Conservation (phyloP, 2,329 filamentous ascomycete species). For the Biscogniauxia mediterranea region DNA sequence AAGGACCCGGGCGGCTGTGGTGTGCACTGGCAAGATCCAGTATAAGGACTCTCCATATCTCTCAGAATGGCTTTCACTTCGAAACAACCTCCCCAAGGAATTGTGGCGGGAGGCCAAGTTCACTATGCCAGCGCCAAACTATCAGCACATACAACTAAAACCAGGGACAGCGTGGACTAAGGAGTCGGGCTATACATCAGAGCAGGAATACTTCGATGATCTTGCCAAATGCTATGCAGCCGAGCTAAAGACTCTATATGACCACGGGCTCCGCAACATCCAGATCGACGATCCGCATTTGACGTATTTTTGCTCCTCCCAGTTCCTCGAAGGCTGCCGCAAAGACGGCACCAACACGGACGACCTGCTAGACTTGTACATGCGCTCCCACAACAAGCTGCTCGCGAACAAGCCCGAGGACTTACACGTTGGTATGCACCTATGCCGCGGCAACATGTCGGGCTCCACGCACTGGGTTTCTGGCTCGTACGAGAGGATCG, state of each 20-base stretch:
- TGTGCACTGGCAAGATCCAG: constrained; percentile 37
- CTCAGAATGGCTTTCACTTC: constrained; percentile 39
- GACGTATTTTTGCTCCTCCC: constrained; percentile 56
- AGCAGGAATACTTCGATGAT: constrained; percentile 53
- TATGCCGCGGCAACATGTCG: constrained; percentile 52
- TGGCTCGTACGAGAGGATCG: constrained; percentile 51
- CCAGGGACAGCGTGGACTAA: constrained; percentile 47
- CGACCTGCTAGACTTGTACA: constrained; percentile 56
- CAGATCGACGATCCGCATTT: constrained; percentile 57
- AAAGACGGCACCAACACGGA: constrained; percentile 53
- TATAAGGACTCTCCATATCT: constrained; percentile 41
- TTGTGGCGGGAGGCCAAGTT: constrained; percentile 62
- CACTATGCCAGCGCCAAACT: constrained; percentile 59
- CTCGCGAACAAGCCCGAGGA: constrained; percentile 51
- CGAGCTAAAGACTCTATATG: constrained; percentile 52
- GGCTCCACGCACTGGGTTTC: constrained; percentile 49
- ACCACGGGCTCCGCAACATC: constrained; percentile 50
- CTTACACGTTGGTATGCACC: constrained; percentile 62
- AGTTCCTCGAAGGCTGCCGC: constrained; percentile 55
- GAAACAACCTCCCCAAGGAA: constrained; percentile 45
- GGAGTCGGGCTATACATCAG: constrained; percentile 47
- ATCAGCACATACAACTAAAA: constrained; percentile 63
- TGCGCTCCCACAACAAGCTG: constrained; percentile 60
- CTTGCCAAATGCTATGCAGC: constrained; percentile 52
- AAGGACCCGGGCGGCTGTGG: constrained; percentile 35